Conservation (phyloP, 805 yeast species). For the Vanderwaltozyma verrucispora region DNA sequence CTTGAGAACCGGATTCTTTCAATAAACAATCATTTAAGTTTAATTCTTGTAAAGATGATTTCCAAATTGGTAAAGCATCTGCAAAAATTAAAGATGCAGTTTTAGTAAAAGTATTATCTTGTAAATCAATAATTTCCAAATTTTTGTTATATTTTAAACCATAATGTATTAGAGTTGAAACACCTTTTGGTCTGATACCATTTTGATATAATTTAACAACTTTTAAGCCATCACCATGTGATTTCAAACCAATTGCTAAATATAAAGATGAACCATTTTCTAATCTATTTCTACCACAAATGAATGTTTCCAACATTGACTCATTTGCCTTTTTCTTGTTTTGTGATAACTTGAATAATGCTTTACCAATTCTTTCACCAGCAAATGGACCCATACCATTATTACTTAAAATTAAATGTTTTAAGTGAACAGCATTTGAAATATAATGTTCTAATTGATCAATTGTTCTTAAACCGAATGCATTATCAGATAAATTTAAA, state of each 20-base stretch:
- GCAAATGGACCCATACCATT: conserved; percentile 99
- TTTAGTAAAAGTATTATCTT: conserved; percentile 87
- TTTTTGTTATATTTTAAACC: conserved; percentile 58
- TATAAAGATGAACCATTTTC: conserved; percentile 90
- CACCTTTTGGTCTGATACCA: conserved; percentile 94
- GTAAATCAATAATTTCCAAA: conserved; percentile 69
- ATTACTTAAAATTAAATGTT: conserved; percentile 82
- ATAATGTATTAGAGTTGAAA: conserved; percentile 56
- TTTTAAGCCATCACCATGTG: conserved; percentile 58
- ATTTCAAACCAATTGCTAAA: conserved; percentile 74
- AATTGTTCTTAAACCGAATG: conserved; percentile 91
- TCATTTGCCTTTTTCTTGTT: conserved; percentile 43
- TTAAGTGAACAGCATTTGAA: conserved; percentile 62
- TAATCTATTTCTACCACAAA: conserved; percentile 95
- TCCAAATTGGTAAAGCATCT: conserved; percentile 51
- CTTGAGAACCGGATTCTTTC: conserved; percentile 64
- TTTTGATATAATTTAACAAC: conserved; percentile 81
- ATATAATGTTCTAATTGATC: conserved; percentile 77
- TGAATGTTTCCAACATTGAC: conserved; percentile 63
- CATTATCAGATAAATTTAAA: conserved; percentile 85
- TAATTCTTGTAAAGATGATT: conserved; percentile 52
- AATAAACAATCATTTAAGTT: conserved; percentile 84
- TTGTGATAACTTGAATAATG: conserved; percentile 59
- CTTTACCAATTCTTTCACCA: conserved; percentile 87
- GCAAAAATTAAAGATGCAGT: conserved; percentile 60